phyloP scores from a whole-genome alignment of 2,329 filamentous ascomycete species.

The Stachybotrys echinatus region DNA sequence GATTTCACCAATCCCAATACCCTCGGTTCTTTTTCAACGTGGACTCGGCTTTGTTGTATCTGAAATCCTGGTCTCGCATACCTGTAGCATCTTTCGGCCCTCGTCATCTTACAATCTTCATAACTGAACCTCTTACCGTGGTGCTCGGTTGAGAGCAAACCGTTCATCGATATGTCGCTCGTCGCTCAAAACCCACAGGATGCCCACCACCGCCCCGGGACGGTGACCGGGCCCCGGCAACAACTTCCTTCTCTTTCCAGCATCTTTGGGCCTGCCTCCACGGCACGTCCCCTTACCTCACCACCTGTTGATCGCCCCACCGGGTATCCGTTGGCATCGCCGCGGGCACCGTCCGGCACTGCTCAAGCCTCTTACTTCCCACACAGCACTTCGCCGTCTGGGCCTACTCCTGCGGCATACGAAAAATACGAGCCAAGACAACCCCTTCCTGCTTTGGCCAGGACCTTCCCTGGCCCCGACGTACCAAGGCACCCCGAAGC shows the following conservation, averaged over 20 bases:
- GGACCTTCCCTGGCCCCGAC: slow-evolving; percentile 36
- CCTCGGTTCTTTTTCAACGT: too few relatives aligned
- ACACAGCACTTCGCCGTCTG: slow-evolving; percentile 23
- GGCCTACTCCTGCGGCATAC: slow-evolving; percentile 37
- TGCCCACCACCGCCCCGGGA: background rate
- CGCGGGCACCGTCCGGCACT: slow-evolving; percentile 34
- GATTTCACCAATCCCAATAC: too few relatives aligned
- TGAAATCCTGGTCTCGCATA: too few relatives aligned
- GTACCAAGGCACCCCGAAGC: slow-evolving; percentile 37
- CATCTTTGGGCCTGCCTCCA: slow-evolving; percentile 45
- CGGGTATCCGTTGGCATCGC: slow-evolving; percentile 36
- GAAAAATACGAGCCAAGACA: slow-evolving; percentile 38
- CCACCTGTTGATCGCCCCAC: slow-evolving; percentile 40
- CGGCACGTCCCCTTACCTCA: slow-evolving; percentile 38
- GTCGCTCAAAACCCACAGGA: background rate
- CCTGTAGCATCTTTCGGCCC: background rate
- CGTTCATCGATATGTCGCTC: background rate
- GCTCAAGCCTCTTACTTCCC: slow-evolving; percentile 45
- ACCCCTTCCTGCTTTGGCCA: slow-evolving; percentile 15
- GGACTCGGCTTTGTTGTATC: too few relatives aligned
- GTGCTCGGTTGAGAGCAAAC: background rate
- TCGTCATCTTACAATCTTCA: background rate
- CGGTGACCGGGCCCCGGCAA: slow-evolving; percentile 27
- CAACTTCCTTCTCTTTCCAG: slow-evolving; percentile 53
- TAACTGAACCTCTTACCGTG: background rate